These are phyloP conservation scores for Echinosophora koreensis DNA, from an alignment of 306 rosid genomes.

Conservation along the genomic window DNA sequence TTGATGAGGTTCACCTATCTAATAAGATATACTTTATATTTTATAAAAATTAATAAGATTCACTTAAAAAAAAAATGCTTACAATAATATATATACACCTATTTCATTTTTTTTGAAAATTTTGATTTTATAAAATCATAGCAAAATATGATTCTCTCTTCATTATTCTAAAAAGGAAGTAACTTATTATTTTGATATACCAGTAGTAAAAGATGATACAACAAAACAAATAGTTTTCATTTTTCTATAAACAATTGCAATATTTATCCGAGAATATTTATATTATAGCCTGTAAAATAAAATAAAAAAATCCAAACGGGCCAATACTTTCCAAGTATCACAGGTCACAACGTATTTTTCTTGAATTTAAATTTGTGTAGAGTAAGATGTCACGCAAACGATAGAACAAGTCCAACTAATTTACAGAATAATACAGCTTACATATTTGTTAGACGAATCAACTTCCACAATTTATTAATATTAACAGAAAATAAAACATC, in stretches of 20 bases:
- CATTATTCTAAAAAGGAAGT: neutral
- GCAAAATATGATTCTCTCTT: no score
- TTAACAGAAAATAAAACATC: neutral
- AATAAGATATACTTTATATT: neutral
- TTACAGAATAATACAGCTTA: constrained; percentile 12
- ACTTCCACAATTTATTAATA: constrained; percentile 2
- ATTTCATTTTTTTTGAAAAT: neutral
- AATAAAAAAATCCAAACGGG: no score
- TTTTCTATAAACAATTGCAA: neutral
- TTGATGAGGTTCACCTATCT: neutral
- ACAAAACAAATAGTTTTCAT: neutral
- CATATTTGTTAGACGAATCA: constrained; percentile 38
- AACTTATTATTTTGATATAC: neutral
- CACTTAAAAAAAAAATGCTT: no score
- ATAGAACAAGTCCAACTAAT: constrained; percentile 18
- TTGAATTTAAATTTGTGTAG: neutral
- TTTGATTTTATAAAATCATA: neutral
- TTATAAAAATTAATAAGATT: neutral
- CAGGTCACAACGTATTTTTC: neutral
- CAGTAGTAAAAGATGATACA: neutral
- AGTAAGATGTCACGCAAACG: neutral
- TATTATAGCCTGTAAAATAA: no score
- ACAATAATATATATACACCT: neutral
- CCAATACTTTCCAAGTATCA: no score
- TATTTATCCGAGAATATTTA: no score